Evolutionary conservation across 257 asterid species (phyloP).

Genomic region (Osmanthus fragrans): DNA sequence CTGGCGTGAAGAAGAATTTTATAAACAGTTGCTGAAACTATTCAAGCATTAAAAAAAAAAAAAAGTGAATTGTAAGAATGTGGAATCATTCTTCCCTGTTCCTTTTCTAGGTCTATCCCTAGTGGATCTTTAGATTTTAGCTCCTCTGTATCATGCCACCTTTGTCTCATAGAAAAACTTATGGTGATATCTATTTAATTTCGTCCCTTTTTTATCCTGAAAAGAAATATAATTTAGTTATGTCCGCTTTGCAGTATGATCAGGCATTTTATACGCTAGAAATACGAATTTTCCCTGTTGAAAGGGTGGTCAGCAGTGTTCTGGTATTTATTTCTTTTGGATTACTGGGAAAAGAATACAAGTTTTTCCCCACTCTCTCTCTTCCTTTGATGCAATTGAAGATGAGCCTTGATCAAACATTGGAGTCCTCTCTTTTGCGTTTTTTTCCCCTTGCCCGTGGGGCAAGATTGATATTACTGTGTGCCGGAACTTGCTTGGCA

Average conservation of each 20-base stretch:
- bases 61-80: slow-evolving; percentile 41
- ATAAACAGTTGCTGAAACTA: slow-evolving; percentile 18
- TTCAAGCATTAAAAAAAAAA: slow-evolving; percentile 18
- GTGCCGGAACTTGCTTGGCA: too few species aligned
- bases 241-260: slow-evolving; percentile 22
- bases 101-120: slow-evolving; percentile 35
- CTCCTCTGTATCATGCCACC: slow-evolving; percentile 51
- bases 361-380: not conserved
- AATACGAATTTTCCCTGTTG: not conserved
- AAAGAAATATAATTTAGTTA: slow-evolving; percentile 38
- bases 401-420: too few species aligned
- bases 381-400: not conserved
- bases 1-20: slow-evolving; percentile 20
- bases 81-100: slow-evolving; percentile 39
- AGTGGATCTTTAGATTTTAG: slow-evolving; percentile 36
- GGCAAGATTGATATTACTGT: too few species aligned
- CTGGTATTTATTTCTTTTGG: not conserved
- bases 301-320: too few species aligned
- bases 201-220: not conserved
- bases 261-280: slow-evolving; percentile 4
- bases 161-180: slow-evolving; percentile 41
- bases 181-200: slow-evolving; percentile 27
- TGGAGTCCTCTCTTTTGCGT: not conserved
- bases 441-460: too few species aligned
- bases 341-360: not conserved